Conservation (phyloP, 2,329 filamentous ascomycete genomes). For the Aspergillus japonicus region DNA sequence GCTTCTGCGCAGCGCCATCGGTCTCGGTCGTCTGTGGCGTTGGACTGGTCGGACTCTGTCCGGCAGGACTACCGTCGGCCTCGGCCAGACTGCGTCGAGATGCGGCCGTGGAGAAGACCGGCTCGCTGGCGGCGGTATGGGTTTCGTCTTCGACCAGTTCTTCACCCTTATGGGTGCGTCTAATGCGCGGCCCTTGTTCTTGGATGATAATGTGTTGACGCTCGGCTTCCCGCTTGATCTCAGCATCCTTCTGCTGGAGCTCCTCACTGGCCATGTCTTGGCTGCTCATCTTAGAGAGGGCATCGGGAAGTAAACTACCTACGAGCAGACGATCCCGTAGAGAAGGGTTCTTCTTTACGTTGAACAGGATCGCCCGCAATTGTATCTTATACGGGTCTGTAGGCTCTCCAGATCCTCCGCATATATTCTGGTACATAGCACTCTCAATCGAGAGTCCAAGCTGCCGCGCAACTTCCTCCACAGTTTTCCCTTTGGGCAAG, state of each 20-base stretch:
- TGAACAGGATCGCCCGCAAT: slow-evolving; percentile 75
- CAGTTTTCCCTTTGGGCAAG: slow-evolving; percentile 62
- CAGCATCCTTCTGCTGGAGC: slow-evolving; percentile 63
- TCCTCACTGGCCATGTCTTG: slow-evolving; percentile 93
- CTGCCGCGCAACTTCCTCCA: slow-evolving; percentile 64
- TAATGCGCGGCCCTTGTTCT: slow-evolving; percentile 72
- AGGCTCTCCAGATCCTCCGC: slow-evolving; percentile 51
- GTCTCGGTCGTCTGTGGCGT: slow-evolving; percentile 21
- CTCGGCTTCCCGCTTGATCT: slow-evolving; percentile 58
- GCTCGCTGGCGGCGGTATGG: slow-evolving; percentile 47
- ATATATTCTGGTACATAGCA: slow-evolving; percentile 56
- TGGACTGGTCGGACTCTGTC: slow-evolving; percentile 30
- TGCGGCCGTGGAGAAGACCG: slow-evolving; percentile 48
- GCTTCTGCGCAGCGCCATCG: slow-evolving; percentile 17
- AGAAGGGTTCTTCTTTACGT: slow-evolving; percentile 83
- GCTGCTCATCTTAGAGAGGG: slow-evolving; percentile 80
- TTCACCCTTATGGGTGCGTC: slow-evolving; percentile 92
- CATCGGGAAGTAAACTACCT: slow-evolving; percentile 68
- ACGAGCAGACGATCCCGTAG: slow-evolving; percentile 74
- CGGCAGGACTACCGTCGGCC: slow-evolving; percentile 27
- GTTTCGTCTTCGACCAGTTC: slow-evolving; percentile 79
- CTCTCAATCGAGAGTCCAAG: slow-evolving; percentile 80
- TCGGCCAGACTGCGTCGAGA: slow-evolving; percentile 44
- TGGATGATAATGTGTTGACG: slow-evolving; percentile 73
- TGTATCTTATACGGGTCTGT: slow-evolving; percentile 60